A percentile compares a stretch with the other conserved stretches of the same genome.
Evolutionary conservation across 306 rosid genomes (phyloP).

Genomic region (Cucurbita ficifolia): DNA sequence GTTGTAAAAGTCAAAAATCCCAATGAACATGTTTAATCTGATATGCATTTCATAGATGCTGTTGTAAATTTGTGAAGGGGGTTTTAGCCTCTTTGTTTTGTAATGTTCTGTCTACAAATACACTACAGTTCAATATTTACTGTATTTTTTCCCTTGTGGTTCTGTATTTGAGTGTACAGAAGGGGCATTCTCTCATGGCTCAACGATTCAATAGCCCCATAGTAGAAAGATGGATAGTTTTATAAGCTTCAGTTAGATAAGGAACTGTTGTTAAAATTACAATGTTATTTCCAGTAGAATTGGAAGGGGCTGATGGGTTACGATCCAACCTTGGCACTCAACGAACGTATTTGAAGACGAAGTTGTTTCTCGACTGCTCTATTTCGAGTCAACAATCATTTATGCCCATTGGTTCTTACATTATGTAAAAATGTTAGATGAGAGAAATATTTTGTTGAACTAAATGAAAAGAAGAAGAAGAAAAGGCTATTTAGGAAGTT

Average conservation of each 20-base stretch:
- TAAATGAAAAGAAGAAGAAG: not conserved
- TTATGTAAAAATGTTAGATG: not conserved
- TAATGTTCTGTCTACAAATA: not conserved
- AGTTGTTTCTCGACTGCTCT: not conserved
- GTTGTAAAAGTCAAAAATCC: not conserved
- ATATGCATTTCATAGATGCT: not conserved
- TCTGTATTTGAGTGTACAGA: not conserved
- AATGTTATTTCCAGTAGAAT: not conserved
- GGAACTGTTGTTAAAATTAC: not conserved
- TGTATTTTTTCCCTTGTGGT: not conserved
- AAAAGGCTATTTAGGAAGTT: not conserved
- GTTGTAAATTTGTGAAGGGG: not conserved
- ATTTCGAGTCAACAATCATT: not conserved
- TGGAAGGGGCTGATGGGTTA: not conserved
- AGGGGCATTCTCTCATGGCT: too few species aligned
- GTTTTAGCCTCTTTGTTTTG: not conserved
- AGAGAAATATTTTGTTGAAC: not conserved
- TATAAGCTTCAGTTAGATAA: not conserved
- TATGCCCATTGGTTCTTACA: not conserved
- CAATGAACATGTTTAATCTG: not conserved
- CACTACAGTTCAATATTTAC: not conserved
- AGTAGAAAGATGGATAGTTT: not conserved
- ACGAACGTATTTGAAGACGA: not conserved
- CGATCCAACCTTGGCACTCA: not conserved
- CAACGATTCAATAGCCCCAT: not conserved